Conservation (phyloP, 1,284 basidiomycete species). For the Ustilago hordei region DNA sequence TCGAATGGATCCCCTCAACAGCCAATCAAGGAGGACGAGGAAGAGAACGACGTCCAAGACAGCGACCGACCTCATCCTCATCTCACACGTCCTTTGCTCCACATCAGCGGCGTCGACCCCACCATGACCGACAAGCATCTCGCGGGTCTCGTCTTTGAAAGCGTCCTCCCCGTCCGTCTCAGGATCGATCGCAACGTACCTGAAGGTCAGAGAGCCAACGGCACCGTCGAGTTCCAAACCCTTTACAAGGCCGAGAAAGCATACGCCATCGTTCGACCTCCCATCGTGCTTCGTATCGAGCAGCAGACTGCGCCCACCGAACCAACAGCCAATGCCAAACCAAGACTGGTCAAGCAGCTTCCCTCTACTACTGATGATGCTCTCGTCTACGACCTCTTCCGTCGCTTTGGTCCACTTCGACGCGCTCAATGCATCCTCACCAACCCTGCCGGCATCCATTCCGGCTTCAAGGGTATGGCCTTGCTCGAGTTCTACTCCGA, state of each 20-base stretch:
- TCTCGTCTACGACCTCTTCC: slow-evolving; percentile 60
- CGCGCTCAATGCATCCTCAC: slow-evolving; percentile 56
- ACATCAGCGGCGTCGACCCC: slow-evolving; percentile 53
- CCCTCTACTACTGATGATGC: slow-evolving; percentile 51
- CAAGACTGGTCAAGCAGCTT: slow-evolving; percentile 62
- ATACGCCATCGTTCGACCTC: slow-evolving; percentile 53
- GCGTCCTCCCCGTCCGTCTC: slow-evolving; percentile 55
- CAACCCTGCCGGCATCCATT: slow-evolving; percentile 56
- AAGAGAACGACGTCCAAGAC: neutral
- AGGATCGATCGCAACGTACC: slow-evolving; percentile 52
- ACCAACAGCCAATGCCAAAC: slow-evolving; percentile 46
- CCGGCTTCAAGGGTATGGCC: slow-evolving; percentile 64
- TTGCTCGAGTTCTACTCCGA: slow-evolving; percentile 56
- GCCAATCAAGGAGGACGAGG: slow-evolving; percentile 8
- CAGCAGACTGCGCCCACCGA: slow-evolving; percentile 30
- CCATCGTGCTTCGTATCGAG: slow-evolving; percentile 45
- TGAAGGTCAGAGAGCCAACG: slow-evolving; percentile 35
- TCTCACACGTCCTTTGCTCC: slow-evolving; percentile 50
- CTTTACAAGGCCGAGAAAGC: slow-evolving; percentile 63
- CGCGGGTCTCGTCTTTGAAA: slow-evolving; percentile 49
- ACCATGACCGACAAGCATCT: slow-evolving; percentile 56
- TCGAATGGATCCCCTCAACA: slow-evolving; percentile 4
- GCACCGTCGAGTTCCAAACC: slow-evolving; percentile 63
- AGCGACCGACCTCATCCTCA: slow-evolving; percentile 46
- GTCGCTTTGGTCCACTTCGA: slow-evolving; percentile 57